Evolutionary conservation across 2,329 filamentous ascomycete species (phyloP).

Genomic region (Plectosphaerella cucumerina): DNA sequence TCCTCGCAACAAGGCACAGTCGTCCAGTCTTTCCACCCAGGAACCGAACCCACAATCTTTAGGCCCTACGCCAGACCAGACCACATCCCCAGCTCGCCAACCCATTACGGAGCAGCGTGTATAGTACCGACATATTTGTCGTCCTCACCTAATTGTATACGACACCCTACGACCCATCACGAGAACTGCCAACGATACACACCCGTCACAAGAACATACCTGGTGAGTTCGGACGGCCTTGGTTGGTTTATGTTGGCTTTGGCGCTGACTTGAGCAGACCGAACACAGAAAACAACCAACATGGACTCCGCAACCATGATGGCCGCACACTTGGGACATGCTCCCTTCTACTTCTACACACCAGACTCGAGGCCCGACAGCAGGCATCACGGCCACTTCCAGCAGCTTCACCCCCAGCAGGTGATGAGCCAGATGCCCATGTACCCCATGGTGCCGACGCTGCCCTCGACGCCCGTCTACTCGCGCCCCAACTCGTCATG

Average conservation of each 20-base stretch:
- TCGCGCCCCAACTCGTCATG: constrained; percentile 62
- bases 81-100: constrained; percentile 6
- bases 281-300: constrained; percentile 26
- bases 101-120: constrained; percentile 17
- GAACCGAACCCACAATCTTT: constrained; percentile 27
- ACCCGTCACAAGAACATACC: constrained; percentile 12
- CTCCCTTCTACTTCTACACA: constrained; percentile 84
- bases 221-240: constrained; percentile 21
- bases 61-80: constrained; percentile 21
- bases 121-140: constrained; percentile 12
- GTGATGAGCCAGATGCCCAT: constrained; percentile 41
- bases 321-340: constrained; percentile 60
- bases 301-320: constrained; percentile 62
- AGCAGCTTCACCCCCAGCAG: constrained; percentile 54
- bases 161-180: constrained; percentile 3
- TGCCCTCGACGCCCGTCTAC: constrained; percentile 61
- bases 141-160: constrained; percentile 10
- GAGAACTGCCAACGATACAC: constrained; percentile 1
- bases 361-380: constrained; percentile 69
- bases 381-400: constrained; percentile 72
- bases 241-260: background rate
- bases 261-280: constrained; percentile 9
- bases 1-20: constrained; percentile 27
- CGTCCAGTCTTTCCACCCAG: constrained; percentile 39
- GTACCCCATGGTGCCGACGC: constrained; percentile 51